Evolutionary conservation across 1,284 basidiomycete species (phyloP), one percentile per base, ranked within the genome.

Genomic region (Tylopilus sp.): DNA sequence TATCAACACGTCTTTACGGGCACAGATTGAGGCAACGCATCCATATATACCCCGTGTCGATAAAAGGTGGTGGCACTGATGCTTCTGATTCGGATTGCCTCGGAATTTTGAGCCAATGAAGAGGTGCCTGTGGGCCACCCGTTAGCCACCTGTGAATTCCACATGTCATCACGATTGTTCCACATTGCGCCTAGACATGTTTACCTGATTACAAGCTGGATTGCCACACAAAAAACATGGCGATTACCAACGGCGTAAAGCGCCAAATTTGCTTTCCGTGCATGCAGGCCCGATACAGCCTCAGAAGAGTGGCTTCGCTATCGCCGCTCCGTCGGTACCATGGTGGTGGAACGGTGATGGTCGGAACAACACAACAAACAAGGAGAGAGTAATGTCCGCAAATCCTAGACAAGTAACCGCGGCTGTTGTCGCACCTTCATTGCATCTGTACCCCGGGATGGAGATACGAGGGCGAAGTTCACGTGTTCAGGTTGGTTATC

Each of bases 321-420:
- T 42, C 38, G 39, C 39, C 39, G 40, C 42, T 41, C 46, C 36
- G 35, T 31, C 28, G 10, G 16, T 25, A 18, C 10, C 40, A 33
- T 37, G 23, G 36, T 3, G 33, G 33, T 33, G 36, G 44, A 33
- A 36, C 41, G 43, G 31, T 16, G 34, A 63, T 59, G 29, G 37
- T 18, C 39, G 39, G 34, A 46, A 35, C 25, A 16, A 37, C 29
- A 16, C 19, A 7, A n/a, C 18, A 38, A 18, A 43, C 15, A 34
- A 10, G 31, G 38, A 44, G 44, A 28, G 19, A 15, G n/a, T 33
- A 35, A 18, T 35, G 34, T 16, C 18, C 37, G 25, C 34, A 31
- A 18, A n/a, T 36, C 18, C 21, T 33, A 41, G 36, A 30, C 29
- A 23, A 37, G 48, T 30, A 38, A n/a, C n/a, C n/a, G n/a, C n/a